These are phyloP conservation scores for Puccinia sorghi DNA, from an alignment of 1,284 basidiomycete species.

Conservation along the genomic window DNA sequence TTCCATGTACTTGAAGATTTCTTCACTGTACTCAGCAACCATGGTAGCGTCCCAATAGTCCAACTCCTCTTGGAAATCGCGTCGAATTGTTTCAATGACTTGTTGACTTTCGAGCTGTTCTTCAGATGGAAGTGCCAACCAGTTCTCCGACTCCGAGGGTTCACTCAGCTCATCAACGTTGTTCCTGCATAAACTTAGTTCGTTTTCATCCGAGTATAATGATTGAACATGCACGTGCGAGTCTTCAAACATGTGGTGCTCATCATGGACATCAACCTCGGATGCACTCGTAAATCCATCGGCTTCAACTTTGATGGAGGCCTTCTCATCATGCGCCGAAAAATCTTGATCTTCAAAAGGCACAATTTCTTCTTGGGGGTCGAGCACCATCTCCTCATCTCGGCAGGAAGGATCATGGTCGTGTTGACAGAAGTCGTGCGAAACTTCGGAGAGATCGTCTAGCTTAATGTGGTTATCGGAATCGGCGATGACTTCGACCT, in stretches of 20 bases:
- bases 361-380: constrained; percentile 1
- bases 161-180: constrained; percentile 33
- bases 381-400: constrained; percentile 35
- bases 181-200: constrained; percentile 47
- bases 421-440: neutral
- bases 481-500: constrained; percentile 24
- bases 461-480: constrained; percentile 23
- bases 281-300: constrained; percentile 65
- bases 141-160: constrained; percentile 62
- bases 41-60: constrained; percentile 90
- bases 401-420: neutral
- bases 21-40: constrained; percentile 96
- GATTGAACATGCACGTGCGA: neutral
- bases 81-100: constrained; percentile 58
- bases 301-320: constrained; percentile 17
- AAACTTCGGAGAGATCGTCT: neutral
- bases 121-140: constrained; percentile 65
- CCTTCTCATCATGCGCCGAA: constrained; percentile 25
- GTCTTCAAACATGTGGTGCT: constrained; percentile 61
- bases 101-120: constrained; percentile 56
- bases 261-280: constrained; percentile 63
- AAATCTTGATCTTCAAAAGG: constrained; percentile 4
- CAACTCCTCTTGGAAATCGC: constrained; percentile 63
- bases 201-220: constrained; percentile 47
- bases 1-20: constrained; percentile 96